A percentile compares a stretch with the other conserved stretches of the same genome.
Conservation (phyloP, 805 yeast genomes). For the Wickerhamomyces tratensis region DNA sequence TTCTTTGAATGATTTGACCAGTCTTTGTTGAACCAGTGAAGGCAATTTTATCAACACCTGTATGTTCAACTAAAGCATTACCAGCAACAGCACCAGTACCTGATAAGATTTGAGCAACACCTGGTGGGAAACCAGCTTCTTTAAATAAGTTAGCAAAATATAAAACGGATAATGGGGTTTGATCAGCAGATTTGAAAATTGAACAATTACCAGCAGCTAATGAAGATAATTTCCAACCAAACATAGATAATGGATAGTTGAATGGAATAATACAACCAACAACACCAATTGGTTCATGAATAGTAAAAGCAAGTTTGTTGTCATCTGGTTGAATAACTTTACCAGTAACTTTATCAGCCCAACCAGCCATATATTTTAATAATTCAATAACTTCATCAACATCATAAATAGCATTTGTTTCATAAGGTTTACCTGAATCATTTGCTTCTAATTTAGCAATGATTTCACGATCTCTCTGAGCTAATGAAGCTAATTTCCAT, state of each 20-base stretch:
- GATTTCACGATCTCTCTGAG: constrained; percentile 37
- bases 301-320: constrained; percentile 42
- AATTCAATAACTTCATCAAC: constrained; percentile 46
- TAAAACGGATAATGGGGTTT: constrained; percentile 38
- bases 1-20: constrained; percentile 32
- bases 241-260: constrained; percentile 42
- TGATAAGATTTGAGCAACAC: constrained; percentile 36
- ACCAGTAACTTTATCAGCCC: constrained; percentile 65
- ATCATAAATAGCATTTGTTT: constrained; percentile 46
- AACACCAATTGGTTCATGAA: constrained; percentile 45
- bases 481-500: constrained; percentile 38
- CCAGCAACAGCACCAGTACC: constrained; percentile 38
- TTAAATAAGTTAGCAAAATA: constrained; percentile 31
- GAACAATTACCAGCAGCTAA: constrained; percentile 39
- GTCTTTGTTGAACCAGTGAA: constrained; percentile 47
- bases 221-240: constrained; percentile 39
- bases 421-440: constrained; percentile 50
- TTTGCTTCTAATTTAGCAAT: constrained; percentile 48
- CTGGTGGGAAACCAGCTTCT: constrained; percentile 39
- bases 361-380: constrained; percentile 62
- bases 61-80: constrained; percentile 34
- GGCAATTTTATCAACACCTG: constrained; percentile 38
- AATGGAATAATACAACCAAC: constrained; percentile 44
- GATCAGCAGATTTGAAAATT: constrained; percentile 38
- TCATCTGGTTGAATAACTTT: constrained; percentile 49